Percentiles rank a stretch among this genome's conserved stretches.
Evolutionary conservation across 192 early-diverging fungal genomes (phyloP).

Genomic region (Entomortierella beljakovae): DNA sequence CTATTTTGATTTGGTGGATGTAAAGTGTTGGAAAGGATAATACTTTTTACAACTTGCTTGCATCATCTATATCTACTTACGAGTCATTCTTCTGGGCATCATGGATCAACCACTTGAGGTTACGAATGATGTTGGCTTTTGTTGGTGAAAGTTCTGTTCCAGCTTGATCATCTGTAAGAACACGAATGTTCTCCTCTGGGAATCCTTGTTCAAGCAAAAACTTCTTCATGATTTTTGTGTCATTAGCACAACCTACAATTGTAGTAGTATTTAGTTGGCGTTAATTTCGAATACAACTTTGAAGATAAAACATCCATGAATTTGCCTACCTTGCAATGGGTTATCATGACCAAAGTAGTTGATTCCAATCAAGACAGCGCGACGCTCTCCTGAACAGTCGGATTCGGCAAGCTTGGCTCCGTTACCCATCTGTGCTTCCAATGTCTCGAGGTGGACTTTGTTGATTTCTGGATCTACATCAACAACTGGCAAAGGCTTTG

Average conservation of each 20-base stretch:
- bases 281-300: no score
- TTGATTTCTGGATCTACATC: not conserved
- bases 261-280: no score
- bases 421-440: slow-evolving; percentile 22
- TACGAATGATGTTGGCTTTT: slow-evolving; percentile 58
- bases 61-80: slow-evolving; percentile 36
- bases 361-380: slow-evolving; percentile 56
- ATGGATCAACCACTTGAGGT: slow-evolving; percentile 62
- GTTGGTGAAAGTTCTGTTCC: slow-evolving; percentile 57
- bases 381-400: slow-evolving; percentile 35
- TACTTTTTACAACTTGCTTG: not conserved
- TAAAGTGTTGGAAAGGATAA: not conserved
- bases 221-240: slow-evolving; percentile 48
- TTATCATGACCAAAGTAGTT: slow-evolving; percentile 48
- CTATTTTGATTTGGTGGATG: not conserved
- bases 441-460: not conserved
- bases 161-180: slow-evolving; percentile 59
- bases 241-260: slow-evolving; percentile 56
- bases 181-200: slow-evolving; percentile 49
- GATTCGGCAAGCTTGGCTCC: slow-evolving; percentile 29
- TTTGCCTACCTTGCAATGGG: slow-evolving; percentile 30
- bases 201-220: slow-evolving; percentile 38
- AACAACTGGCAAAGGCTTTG: not conserved
- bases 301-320: not conserved
- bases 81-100: slow-evolving; percentile 62